Conservation (phyloP, 2,329 filamentous ascomycete genomes). For the Rutstroemia sydowiana region DNA sequence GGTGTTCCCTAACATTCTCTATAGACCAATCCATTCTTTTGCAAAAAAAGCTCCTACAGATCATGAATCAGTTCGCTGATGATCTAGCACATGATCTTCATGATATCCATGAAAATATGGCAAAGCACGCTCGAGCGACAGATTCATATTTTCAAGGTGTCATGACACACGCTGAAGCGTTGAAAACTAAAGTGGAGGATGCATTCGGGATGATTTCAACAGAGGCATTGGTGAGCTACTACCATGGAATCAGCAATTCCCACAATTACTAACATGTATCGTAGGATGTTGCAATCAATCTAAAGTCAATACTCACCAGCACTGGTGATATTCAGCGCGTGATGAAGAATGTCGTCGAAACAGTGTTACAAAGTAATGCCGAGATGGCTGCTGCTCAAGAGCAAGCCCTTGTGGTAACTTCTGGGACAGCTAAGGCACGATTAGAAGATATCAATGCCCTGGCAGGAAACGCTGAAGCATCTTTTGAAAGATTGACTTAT, state of each 20-base stretch:
- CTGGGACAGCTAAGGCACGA: constrained; percentile 15
- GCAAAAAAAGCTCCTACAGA: constrained; percentile 24
- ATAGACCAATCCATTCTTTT: constrained; percentile 27
- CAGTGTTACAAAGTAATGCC: constrained; percentile 18
- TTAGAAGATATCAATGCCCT: constrained; percentile 19
- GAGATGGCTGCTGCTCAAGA: constrained; percentile 26
- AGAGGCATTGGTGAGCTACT: constrained; percentile 7
- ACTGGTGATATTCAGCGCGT: constrained; percentile 15
- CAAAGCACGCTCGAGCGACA: constrained; percentile 14
- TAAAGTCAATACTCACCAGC: constrained; percentile 8
- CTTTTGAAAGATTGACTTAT: constrained; percentile 13
- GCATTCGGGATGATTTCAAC: constrained; percentile 22
- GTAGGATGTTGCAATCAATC: constrained; percentile 1
- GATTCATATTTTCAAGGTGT: constrained; percentile 22
- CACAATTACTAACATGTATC: not conserved
- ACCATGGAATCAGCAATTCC: too few species aligned
- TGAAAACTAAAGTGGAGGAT: constrained; percentile 19
- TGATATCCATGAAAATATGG: constrained; percentile 18
- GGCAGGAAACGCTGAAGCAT: constrained; percentile 18
- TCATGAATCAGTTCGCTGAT: constrained; percentile 24
- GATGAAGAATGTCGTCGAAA: constrained; percentile 14
- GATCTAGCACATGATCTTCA: constrained; percentile 21
- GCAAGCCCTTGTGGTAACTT: constrained; percentile 20
- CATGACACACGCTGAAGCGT: constrained; percentile 16
- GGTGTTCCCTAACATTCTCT: constrained; percentile 12